phyloP scores from a whole-genome alignment of 23 red algal species.

The Chondrus crispus region DNA sequence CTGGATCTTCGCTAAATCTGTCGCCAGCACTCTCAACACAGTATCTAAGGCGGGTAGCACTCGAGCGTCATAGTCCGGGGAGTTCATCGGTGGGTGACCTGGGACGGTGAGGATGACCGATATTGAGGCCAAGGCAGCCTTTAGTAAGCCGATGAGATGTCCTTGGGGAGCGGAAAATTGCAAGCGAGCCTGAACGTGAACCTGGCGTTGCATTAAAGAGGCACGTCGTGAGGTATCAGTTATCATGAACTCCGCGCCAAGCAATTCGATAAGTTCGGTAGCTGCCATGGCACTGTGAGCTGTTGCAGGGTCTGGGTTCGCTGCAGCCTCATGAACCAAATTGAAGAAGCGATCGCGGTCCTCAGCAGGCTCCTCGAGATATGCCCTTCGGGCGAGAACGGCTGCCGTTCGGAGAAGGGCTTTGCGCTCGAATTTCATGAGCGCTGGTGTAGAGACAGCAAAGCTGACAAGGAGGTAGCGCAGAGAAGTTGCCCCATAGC shows the following conservation, averaged over 20 bases:
- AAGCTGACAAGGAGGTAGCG: not conserved
- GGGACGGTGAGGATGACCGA: not conserved
- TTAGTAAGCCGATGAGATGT: not conserved
- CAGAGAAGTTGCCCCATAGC: not conserved
- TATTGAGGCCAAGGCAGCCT: not conserved
- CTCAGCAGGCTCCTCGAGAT: not conserved
- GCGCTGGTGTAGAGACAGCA: not conserved
- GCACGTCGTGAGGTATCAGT: not conserved
- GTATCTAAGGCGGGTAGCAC: not conserved
- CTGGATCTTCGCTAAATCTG: not conserved
- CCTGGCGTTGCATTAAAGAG: not conserved
- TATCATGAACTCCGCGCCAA: not conserved
- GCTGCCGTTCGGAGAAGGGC: not conserved
- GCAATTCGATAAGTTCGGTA: not conserved
- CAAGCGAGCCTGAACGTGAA: not conserved
- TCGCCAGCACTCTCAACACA: not conserved
- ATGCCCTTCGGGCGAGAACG: not conserved
- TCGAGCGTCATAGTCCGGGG: not conserved
- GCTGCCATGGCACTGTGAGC: not conserved
- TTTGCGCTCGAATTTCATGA: not conserved
- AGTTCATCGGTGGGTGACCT: not conserved
- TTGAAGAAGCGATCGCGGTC: not conserved
- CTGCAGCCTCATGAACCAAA: not conserved
- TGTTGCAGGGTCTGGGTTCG: not conserved
- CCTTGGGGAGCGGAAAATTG: not conserved